These are phyloP conservation scores for Volvariella volvacea DNA, from an alignment of 1,284 basidiomycete genomes.

Conservation along the genomic window DNA sequence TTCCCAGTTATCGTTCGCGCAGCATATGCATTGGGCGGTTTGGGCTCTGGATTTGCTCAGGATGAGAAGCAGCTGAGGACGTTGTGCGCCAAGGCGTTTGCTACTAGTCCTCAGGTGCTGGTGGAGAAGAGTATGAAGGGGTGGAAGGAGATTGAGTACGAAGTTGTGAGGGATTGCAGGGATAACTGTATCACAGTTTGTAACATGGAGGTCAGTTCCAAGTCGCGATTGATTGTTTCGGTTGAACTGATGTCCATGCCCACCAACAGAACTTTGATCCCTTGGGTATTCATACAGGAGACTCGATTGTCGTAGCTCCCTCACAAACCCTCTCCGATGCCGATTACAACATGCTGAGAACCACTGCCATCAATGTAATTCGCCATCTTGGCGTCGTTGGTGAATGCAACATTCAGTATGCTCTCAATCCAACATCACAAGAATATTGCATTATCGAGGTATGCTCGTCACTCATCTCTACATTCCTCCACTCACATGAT, in stretches of 20 bases:
- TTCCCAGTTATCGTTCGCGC: conserved; percentile 97
- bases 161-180: conserved; percentile 96
- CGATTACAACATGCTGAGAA: conserved; percentile 98
- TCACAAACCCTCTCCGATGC: conserved; percentile 97
- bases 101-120: conserved; percentile 93
- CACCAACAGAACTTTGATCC: conserved; percentile 97
- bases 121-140: conserved; percentile 99
- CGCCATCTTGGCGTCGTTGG: conserved; percentile 96
- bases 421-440: conserved; percentile 89
- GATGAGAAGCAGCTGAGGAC: conserved; percentile 83
- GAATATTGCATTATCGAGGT: conserved; percentile 99
- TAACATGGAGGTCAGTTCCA: conserved; percentile 90
- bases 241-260: conserved; percentile 5
- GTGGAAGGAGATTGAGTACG: conserved; percentile 99
- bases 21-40: conserved; percentile 92
- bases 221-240: conserved; percentile 1
- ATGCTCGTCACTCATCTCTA: conserved; percentile 8
- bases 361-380: conserved; percentile 97
- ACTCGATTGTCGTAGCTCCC: conserved; percentile 98
- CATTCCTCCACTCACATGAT: background rate
- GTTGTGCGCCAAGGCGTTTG: conserved; percentile 90
- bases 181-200: conserved; percentile 99
- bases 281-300: conserved; percentile 96
- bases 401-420: conserved; percentile 99
- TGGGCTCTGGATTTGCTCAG: conserved; percentile 93